Conservation (phyloP, 345 rosid genomes). For the Gossypium australe region DNA sequence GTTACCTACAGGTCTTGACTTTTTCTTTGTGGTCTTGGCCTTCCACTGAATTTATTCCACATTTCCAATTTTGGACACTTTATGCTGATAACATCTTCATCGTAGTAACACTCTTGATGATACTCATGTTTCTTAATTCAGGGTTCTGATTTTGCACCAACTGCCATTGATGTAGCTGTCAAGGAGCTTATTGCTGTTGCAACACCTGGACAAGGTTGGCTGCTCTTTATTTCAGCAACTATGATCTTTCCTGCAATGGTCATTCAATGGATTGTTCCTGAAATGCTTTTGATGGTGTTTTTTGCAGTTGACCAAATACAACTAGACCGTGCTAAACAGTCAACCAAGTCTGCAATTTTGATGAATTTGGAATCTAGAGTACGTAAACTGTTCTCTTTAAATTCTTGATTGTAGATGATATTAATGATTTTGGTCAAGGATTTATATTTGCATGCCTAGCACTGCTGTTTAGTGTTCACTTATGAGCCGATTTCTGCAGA, state of each 20-base stretch:
- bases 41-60: neutral
- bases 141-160: slow-evolving; percentile 60
- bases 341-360: slow-evolving; percentile 77
- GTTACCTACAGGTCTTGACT: neutral
- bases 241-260: slow-evolving; percentile 2
- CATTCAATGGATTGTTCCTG: slow-evolving; percentile 10
- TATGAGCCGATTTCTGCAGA: slow-evolving; percentile 27
- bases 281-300: slow-evolving; percentile 4
- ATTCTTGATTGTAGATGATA: neutral
- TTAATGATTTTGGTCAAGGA: neutral
- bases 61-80: neutral
- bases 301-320: slow-evolving; percentile 57
- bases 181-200: slow-evolving; percentile 66
- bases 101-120: neutral
- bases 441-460: neutral
- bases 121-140: slow-evolving; percentile 23
- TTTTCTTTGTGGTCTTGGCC: neutral
- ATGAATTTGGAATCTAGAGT: slow-evolving; percentile 92
- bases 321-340: slow-evolving; percentile 68
- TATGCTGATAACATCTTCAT: neutral
- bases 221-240: slow-evolving; percentile 4
- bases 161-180: slow-evolving; percentile 63
- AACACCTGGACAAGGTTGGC: slow-evolving; percentile 59
- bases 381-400: slow-evolving; percentile 18
- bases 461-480: neutral